These are phyloP conservation scores for Talaromyces funiculosus DNA, from an alignment of 2,329 filamentous ascomycete genomes.

Conservation along the genomic window DNA sequence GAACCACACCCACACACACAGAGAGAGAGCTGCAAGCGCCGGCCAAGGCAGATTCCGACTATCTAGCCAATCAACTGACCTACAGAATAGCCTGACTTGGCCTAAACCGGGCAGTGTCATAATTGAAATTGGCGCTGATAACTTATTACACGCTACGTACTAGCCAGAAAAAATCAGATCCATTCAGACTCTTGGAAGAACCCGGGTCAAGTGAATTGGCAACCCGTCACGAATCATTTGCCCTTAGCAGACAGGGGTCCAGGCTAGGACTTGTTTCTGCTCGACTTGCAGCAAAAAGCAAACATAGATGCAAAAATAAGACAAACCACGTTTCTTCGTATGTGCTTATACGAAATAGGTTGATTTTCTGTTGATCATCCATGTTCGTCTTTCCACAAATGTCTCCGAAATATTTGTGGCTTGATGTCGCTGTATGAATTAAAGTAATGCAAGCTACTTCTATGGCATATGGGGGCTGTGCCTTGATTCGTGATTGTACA, in stretches of 20 bases:
- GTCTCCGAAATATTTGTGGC: not conserved
- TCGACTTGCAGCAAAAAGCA: not conserved
- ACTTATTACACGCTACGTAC: not conserved
- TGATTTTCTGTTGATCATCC: not conserved
- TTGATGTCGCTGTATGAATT: not conserved
- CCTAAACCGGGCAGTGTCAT: not conserved
- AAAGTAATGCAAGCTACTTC: not conserved
- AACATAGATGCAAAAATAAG: not conserved
- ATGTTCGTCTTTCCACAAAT: not conserved
- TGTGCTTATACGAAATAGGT: not conserved
- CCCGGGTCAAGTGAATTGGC: not conserved
- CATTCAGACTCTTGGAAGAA: not conserved
- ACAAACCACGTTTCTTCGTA: not conserved
- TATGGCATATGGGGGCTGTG: not conserved
- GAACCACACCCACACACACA: not conserved
- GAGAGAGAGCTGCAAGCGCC: not conserved
- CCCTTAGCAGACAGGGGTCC: not conserved
- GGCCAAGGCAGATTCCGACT: not conserved
- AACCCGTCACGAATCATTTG: not conserved
- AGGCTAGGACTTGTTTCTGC: not conserved
- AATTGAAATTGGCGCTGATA: not conserved
- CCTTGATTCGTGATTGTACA: not conserved
- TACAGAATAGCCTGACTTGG: too few relatives aligned
- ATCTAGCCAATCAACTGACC: not conserved
- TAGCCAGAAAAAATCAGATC: not conserved